Percentiles rank a stretch among this genome's conserved stretches.
Evolutionary conservation across 2,329 filamentous ascomycete genomes (phyloP).

Genomic region (Colletotrichum acutatum): DNA sequence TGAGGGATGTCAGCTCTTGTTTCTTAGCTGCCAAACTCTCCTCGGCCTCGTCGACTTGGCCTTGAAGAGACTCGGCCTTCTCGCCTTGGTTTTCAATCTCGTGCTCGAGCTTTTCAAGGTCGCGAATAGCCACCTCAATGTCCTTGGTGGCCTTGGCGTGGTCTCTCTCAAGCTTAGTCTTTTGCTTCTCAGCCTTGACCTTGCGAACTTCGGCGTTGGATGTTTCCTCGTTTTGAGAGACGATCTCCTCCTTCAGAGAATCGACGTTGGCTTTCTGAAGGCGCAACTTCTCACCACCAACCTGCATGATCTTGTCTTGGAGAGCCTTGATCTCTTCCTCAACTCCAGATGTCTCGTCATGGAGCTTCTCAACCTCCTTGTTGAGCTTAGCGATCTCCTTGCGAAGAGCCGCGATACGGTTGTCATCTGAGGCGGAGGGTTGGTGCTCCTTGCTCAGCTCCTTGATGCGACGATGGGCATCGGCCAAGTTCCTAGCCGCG

Average conservation of each 20-base stretch:
- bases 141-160: conserved; percentile 83
- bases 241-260: conserved; percentile 85
- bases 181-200: conserved; percentile 94
- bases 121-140: conserved; percentile 74
- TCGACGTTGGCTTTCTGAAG: conserved; percentile 93
- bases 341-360: conserved; percentile 85
- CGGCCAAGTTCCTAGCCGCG: conserved; percentile 82
- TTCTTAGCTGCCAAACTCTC: conserved; percentile 82
- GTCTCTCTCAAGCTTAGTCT: conserved; percentile 86
- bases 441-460: conserved; percentile 86
- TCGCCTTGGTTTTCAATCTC: conserved; percentile 83
- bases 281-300: conserved; percentile 92
- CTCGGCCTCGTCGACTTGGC: conserved; percentile 84
- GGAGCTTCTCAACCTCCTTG: conserved; percentile 82
- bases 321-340: conserved; percentile 93
- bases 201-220: conserved; percentile 88
- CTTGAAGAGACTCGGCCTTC: conserved; percentile 77
- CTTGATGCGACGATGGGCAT: conserved; percentile 85
- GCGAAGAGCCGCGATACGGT: conserved; percentile 76
- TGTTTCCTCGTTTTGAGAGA: conserved; percentile 81
- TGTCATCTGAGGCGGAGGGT: conserved; percentile 83
- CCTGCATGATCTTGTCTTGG: conserved; percentile 98
- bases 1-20: conserved; percentile 81
- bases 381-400: conserved; percentile 82
- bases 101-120: conserved; percentile 81